These are phyloP conservation scores for Rugosomyces carneus DNA, from an alignment of 1,284 basidiomycete genomes.

Conservation along the genomic window DNA sequence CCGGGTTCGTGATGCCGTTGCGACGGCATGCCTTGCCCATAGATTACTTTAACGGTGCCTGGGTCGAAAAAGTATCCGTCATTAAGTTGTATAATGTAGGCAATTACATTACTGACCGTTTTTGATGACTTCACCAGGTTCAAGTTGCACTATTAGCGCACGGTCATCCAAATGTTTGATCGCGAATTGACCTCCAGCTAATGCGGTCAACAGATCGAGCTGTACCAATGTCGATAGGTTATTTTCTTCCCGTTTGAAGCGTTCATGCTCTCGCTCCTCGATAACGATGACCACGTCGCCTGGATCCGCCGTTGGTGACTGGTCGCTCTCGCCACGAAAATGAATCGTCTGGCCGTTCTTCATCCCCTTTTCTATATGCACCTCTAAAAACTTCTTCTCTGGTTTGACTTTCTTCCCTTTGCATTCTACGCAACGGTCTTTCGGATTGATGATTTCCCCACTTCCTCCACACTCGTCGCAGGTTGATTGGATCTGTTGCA, in stretches of 20 bases:
- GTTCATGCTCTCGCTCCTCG: constrained; percentile 91
- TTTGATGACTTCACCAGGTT: constrained; percentile 91
- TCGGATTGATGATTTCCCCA: constrained; percentile 92
- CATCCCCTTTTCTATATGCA: constrained; percentile 99
- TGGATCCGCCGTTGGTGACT: constrained; percentile 84
- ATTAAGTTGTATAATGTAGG: background rate
- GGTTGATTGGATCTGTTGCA: constrained; percentile 96
- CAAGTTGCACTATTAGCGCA: constrained; percentile 78
- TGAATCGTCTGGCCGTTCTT: constrained; percentile 95
- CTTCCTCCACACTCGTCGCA: constrained; percentile 91
- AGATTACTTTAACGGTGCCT: constrained; percentile 90
- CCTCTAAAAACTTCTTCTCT: constrained; percentile 98
- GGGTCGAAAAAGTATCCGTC: constrained; percentile 13
- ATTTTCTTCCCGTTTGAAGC: constrained; percentile 91
- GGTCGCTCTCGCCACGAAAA: constrained; percentile 95
- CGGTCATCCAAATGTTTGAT: constrained; percentile 96
- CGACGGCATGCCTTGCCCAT: constrained; percentile 97
- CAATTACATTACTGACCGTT: constrained; percentile 54
- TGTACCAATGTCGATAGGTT: constrained; percentile 87
- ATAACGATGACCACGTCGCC: constrained; percentile 98
- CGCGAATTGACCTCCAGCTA: constrained; percentile 87
- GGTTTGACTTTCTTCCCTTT: constrained; percentile 93
- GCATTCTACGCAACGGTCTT: constrained; percentile 92
- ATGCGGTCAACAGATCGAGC: constrained; percentile 90
- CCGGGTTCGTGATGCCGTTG: constrained; percentile 96